phyloP scores from a whole-genome alignment of 768 basidiomycete species.

The Pleurotus djamor region DNA sequence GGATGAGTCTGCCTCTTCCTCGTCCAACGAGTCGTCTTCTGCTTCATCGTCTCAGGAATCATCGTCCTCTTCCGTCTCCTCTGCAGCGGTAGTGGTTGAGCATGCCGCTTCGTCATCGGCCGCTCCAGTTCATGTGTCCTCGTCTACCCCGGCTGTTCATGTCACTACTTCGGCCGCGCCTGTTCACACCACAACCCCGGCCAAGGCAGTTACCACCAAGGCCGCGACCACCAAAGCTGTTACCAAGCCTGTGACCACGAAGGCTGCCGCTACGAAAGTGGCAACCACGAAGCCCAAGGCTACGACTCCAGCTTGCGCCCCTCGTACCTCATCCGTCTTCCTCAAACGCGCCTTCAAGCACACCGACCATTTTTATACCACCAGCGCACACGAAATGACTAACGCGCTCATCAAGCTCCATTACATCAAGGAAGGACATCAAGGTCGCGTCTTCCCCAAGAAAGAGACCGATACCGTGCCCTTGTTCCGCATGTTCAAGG shows the following conservation, averaged over 20 bases:
- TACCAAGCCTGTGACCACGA: background rate
- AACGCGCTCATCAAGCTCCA: background rate
- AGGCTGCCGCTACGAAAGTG: background rate
- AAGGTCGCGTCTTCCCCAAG: conserved; percentile 8
- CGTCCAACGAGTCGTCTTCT: background rate
- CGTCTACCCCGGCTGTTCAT: background rate
- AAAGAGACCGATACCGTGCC: conserved; percentile 8
- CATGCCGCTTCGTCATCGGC: background rate
- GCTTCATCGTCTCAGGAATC: conserved; percentile 4
- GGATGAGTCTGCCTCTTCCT: background rate
- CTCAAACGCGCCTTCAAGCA: background rate
- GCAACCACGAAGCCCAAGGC: background rate
- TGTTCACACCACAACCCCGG: background rate
- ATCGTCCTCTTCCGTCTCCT: background rate
- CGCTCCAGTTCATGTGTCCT: background rate
- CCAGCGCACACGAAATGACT: background rate
- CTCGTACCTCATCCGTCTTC: background rate
- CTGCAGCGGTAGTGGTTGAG: background rate
- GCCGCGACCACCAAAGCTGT: background rate
- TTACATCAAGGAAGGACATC: background rate
- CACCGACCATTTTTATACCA: conserved; percentile 6
- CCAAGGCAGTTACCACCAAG: background rate
- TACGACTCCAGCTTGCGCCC: background rate
- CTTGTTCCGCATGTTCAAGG: conserved; percentile 10
- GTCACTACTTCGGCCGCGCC: background rate